A percentile compares a stretch with the other conserved stretches of the same genome.
Conservation (phyloP, 345 rosid genomes). For the Hibiscus trionum region DNA sequence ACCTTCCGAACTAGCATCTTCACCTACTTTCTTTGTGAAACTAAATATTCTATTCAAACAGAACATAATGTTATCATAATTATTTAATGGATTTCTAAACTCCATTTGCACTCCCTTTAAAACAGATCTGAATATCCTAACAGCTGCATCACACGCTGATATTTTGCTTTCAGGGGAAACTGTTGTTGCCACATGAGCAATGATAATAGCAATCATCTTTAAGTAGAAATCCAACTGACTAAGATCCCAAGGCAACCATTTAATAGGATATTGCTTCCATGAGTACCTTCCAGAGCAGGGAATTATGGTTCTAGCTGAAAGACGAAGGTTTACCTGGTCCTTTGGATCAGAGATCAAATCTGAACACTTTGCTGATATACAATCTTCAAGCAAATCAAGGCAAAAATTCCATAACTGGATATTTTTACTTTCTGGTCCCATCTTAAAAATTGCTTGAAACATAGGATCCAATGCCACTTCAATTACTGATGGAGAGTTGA, state of each 20-base stretch:
- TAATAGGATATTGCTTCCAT: slow-evolving; percentile 30
- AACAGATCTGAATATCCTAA: slow-evolving; percentile 42
- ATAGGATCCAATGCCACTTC: slow-evolving; percentile 40
- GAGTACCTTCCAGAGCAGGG: slow-evolving; percentile 20
- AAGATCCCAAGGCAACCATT: slow-evolving; percentile 45
- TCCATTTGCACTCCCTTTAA: slow-evolving; percentile 36
- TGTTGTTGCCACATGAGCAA: slow-evolving; percentile 17
- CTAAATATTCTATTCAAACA: slow-evolving; percentile 32
- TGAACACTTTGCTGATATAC: slow-evolving; percentile 26
- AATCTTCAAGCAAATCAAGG: slow-evolving; percentile 37
- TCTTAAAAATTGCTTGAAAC: slow-evolving; percentile 33
- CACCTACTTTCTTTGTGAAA: slow-evolving; percentile 27
- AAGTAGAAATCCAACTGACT: slow-evolving; percentile 32
- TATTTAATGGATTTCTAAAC: slow-evolving; percentile 22
- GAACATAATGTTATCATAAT: slow-evolving; percentile 29
- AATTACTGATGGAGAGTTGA: slow-evolving; percentile 28
- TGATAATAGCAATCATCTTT: slow-evolving; percentile 20
- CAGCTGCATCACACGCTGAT: slow-evolving; percentile 29
- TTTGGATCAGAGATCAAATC: slow-evolving; percentile 12
- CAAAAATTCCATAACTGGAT: slow-evolving; percentile 39
- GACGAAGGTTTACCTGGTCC: slow-evolving; percentile 14
- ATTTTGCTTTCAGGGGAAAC: slow-evolving; percentile 21
- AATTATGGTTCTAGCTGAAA: slow-evolving; percentile 11
- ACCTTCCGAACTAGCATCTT: slow-evolving; percentile 17
- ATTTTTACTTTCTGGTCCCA: slow-evolving; percentile 24